Percentiles rank a stretch among this genome's conserved stretches.
Evolutionary conservation across 176 grass and related monocot genomes (phyloP).

Genomic region (Oryza coarctata): DNA sequence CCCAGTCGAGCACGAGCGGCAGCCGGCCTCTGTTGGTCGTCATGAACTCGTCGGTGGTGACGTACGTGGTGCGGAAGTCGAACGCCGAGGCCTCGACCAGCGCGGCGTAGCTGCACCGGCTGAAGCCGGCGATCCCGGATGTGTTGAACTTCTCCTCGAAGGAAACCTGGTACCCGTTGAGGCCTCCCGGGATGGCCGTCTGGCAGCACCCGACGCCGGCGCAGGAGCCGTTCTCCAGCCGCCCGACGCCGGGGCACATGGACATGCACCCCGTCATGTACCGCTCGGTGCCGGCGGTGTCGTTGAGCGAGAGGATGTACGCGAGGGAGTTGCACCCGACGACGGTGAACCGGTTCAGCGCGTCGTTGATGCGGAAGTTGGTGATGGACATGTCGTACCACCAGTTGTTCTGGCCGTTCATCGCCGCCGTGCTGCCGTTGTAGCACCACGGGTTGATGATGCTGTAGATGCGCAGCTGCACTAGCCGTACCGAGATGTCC

Average conservation of each 20-base stretch:
- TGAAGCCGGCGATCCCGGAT: conserved; percentile 11
- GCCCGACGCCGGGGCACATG: conserved; percentile 29
- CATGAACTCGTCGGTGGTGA: conserved; percentile 49
- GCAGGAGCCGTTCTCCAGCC: conserved; percentile 48
- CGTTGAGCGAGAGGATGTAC: conserved; percentile 37
- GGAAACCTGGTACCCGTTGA: conserved; percentile 34
- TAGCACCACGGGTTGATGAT: conserved; percentile 45
- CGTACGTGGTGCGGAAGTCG: conserved; percentile 45
- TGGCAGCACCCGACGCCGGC: conserved; percentile 78
- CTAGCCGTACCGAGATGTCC: conserved; percentile 29
- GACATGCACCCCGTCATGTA: conserved; percentile 62
- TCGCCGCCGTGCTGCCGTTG: conserved; percentile 28
- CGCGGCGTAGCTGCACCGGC: conserved; percentile 56
- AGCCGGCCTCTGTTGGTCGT: neutral
- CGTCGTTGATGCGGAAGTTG: conserved; percentile 58
- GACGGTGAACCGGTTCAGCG: conserved; percentile 61
- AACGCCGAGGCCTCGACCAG: conserved; percentile 56
- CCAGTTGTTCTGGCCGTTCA: conserved; percentile 23
- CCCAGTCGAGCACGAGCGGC: conserved; percentile 72
- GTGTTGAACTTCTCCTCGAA: conserved; percentile 50
- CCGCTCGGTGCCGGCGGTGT: neutral
- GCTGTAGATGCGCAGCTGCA: conserved; percentile 56
- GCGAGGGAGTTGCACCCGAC: conserved; percentile 70
- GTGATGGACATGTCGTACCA: conserved; percentile 49
- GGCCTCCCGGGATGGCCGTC: conserved; percentile 46